phyloP scores from a whole-genome alignment of 208 protist genomes.

The Crithidia sp. region DNA sequence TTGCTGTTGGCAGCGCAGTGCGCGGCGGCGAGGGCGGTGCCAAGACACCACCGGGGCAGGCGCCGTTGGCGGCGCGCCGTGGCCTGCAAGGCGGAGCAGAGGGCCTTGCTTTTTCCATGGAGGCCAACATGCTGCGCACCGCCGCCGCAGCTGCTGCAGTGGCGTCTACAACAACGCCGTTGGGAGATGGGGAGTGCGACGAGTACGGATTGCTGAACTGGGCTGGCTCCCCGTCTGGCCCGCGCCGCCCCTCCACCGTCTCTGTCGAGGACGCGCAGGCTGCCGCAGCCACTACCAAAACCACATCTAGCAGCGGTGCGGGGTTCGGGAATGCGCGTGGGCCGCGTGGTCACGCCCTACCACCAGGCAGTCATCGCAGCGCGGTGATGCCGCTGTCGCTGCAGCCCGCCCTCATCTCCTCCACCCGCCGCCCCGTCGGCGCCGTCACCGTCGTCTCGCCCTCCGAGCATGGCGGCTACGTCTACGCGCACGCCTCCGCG shows the following conservation, averaged over 20 bases:
- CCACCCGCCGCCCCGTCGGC: not conserved
- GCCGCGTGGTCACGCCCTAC: too few species aligned
- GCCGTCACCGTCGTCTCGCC: constrained; percentile 13
- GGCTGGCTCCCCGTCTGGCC: not conserved
- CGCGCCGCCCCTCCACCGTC: constrained; percentile 10
- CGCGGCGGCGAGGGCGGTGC: not conserved
- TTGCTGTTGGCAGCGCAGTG: not conserved
- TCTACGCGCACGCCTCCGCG: too few species aligned
- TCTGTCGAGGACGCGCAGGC: constrained; percentile 11
- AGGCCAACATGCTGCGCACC: not conserved
- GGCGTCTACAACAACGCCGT: not conserved
- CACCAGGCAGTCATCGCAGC: not conserved
- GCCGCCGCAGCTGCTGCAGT: not conserved
- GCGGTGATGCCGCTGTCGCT: constrained; percentile 14
- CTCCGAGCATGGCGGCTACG: not conserved
- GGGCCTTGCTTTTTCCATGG: not conserved
- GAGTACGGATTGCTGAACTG: constrained; percentile 29
- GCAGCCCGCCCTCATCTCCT: constrained; percentile 8
- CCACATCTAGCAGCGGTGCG: too few species aligned
- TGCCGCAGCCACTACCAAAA: not conserved
- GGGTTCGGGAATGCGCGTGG: too few species aligned
- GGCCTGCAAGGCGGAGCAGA: not conserved
- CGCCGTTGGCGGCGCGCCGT: not conserved
- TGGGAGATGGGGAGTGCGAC: constrained; percentile 8
- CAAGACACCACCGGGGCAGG: not conserved